Evolutionary conservation across 225 moss, liverwort and hornwort species (phyloP), one percentile per base, ranked within the genome.

Genomic region (Ulota crispa): DNA sequence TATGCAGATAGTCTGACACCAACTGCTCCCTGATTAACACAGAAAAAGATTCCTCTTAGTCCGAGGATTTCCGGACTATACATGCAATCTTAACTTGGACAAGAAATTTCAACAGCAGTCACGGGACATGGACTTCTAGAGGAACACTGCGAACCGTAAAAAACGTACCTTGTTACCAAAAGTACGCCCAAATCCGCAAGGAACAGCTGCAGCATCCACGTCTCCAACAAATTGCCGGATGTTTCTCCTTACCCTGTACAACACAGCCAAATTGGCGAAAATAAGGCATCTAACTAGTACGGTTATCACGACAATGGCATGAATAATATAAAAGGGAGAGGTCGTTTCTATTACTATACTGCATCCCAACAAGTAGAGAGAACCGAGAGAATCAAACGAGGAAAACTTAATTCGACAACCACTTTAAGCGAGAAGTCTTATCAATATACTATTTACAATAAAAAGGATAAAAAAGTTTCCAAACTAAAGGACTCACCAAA

Each of bases 141-240:
- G 64, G 77, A 85, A 26, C 14, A 63, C 19, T 20, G 43, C 12
- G 61, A 68, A 85, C 34, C 28, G 18, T 14, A 64, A 41, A 52
- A 19, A 63, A 30, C 73, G 21, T 82, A 93, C 97, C 88, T 99
- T 99, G 83, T 99, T 99, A 57, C 99, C 99, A 72, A 99, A 87
- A 71, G 99, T 91, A 62, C 96, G 93, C 68, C 99, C 99, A 82
- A 99, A 99, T 37, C 99, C 99, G 87, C 99, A 99, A 27, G 96
- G 92, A 60, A 99, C 96, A 76, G 94, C 96, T 83, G 94, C 96
- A 75, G 92, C 93, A 77, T 99, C 99, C 42, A 96, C 91, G 53
- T 99, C 94, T 73, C 99, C 96, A 47, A 99, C 92, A 82, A 93
- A 94, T 42, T 89, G 93, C 43, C 88, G 87, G 21, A 96, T 82